Percentiles rank a stretch among this genome's conserved stretches.
phyloP scores from a whole-genome alignment of 1,284 basidiomycete genomes.

The Sanghuangporus weigelae region DNA sequence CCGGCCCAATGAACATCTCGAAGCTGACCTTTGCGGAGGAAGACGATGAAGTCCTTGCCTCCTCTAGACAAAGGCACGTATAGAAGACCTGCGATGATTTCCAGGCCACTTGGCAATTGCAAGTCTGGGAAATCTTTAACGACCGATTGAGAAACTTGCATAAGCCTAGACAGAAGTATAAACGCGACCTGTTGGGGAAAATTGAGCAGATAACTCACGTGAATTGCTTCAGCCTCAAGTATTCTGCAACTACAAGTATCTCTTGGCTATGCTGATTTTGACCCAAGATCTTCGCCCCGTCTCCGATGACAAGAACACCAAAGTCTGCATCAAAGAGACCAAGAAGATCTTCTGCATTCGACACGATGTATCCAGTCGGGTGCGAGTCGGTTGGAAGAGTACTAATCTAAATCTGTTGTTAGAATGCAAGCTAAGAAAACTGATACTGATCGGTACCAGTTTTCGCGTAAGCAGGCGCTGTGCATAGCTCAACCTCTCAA shows the following conservation, averaged over 20 bases:
- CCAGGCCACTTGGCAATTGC: constrained; percentile 59
- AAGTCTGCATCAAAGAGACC: constrained; percentile 82
- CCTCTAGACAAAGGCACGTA: constrained; percentile 72
- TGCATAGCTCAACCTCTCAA: constrained; percentile 80
- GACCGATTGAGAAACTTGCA: constrained; percentile 71
- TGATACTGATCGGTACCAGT: constrained; percentile 41
- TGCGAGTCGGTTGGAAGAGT: constrained; percentile 70
- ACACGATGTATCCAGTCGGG: constrained; percentile 82
- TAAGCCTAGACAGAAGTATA: constrained; percentile 27
- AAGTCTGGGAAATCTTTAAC: constrained; percentile 75
- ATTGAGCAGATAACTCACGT: constrained; percentile 37
- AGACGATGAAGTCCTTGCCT: constrained; percentile 78
- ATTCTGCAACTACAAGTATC: constrained; percentile 80
- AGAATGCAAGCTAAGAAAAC: not conserved
- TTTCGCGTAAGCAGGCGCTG: constrained; percentile 76
- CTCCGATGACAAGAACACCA: constrained; percentile 81
- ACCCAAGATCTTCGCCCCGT: constrained; percentile 83
- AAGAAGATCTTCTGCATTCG: constrained; percentile 81
- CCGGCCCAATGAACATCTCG: constrained; percentile 77
- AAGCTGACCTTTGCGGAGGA: constrained; percentile 75
- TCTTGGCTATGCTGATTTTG: constrained; percentile 81
- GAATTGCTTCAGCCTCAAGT: constrained; percentile 75
- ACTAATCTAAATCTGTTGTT: constrained; percentile 51
- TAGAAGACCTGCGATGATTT: constrained; percentile 75
- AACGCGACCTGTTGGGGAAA: not conserved